These are phyloP conservation scores for Globisporangium lucens DNA, from an alignment of 352 stramenopile species.

Conservation along the genomic window DNA sequence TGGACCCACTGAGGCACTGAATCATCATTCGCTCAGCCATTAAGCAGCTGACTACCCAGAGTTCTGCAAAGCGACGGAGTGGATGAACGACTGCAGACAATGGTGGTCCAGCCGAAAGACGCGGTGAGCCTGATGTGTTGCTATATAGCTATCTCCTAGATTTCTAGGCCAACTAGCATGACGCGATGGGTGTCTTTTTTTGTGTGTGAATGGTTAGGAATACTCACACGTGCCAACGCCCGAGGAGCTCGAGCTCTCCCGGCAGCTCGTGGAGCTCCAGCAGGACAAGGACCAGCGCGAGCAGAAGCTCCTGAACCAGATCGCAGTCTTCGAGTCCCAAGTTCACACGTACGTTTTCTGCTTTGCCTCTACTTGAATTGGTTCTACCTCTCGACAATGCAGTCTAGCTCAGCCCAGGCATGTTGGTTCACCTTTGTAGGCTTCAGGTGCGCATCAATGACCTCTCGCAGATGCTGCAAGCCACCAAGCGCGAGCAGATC, in stretches of 20 bases:
- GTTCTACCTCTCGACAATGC: too few species aligned
- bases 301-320: slow-evolving; percentile 53
- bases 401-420: too few species aligned
- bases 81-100: neutral
- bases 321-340: slow-evolving; percentile 62
- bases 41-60: neutral
- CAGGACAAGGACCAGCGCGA: slow-evolving; percentile 68
- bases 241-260: slow-evolving; percentile 68
- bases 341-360: slow-evolving; percentile 53
- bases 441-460: slow-evolving; percentile 57
- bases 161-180: neutral
- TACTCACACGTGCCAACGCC: slow-evolving; percentile 71
- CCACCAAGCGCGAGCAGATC: slow-evolving; percentile 64
- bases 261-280: slow-evolving; percentile 59
- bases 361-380: neutral
- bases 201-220: slow-evolving; percentile 28
- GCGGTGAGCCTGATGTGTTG: neutral
- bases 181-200: too few species aligned
- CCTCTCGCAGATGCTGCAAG: slow-evolving; percentile 46
- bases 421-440: slow-evolving; percentile 20
- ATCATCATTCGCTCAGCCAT: neutral
- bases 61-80: neutral
- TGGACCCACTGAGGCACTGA: neutral
- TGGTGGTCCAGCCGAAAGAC: slow-evolving; percentile 14
- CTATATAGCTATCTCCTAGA: neutral